Conservation (phyloP, 2,329 filamentous ascomycete species). For the Epichloe gansuensis region DNA sequence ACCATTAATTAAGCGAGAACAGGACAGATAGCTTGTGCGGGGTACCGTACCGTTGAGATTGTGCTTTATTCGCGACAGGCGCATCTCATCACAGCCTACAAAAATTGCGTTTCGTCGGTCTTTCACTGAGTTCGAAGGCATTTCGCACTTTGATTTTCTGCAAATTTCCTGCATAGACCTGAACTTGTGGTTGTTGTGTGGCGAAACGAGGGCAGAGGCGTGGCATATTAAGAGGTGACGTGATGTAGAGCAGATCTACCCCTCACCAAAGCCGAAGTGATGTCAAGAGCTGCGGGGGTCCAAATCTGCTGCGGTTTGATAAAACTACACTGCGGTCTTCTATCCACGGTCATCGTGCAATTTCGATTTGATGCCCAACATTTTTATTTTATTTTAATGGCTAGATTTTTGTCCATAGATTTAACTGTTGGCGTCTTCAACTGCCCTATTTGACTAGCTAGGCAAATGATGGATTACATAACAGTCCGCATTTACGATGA, state of each 20-base stretch:
- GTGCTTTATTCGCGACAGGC: background rate
- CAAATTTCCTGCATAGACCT: background rate
- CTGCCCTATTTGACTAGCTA: too few species aligned
- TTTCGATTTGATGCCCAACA: background rate
- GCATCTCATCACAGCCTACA: too few species aligned
- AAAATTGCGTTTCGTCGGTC: background rate
- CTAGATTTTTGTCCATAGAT: background rate
- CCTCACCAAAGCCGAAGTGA: background rate
- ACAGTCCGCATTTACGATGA: constrained; percentile 42
- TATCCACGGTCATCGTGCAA: background rate
- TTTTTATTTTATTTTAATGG: background rate
- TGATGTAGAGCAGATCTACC: background rate
- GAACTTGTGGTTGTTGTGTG: background rate
- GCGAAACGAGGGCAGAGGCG: background rate
- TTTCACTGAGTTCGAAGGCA: background rate
- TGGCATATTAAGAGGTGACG: background rate
- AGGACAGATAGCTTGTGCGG: background rate
- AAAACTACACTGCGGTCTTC: background rate
- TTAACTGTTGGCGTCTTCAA: too few species aligned
- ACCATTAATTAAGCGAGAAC: constrained; percentile 4
- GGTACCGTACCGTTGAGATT: background rate
- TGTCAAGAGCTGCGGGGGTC: background rate
- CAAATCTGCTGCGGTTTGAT: background rate
- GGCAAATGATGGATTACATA: background rate
- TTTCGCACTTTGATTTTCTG: background rate